These are phyloP conservation scores for Cerrena zonata DNA, from an alignment of 1,284 basidiomycete species.

Conservation along the genomic window DNA sequence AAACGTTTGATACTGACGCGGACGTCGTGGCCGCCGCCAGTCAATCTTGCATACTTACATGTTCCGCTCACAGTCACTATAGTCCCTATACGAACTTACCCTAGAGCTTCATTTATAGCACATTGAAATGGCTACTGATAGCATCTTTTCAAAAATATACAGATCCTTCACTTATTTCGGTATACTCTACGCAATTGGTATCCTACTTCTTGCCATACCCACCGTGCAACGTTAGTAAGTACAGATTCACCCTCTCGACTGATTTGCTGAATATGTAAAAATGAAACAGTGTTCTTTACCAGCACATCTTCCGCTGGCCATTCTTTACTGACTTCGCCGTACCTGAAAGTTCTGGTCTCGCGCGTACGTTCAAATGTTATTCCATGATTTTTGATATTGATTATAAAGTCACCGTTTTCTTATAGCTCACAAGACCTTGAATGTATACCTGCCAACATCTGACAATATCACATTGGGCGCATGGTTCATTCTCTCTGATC, in stretches of 20 bases:
- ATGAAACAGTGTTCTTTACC: constrained; percentile 46
- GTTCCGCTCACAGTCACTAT: no score
- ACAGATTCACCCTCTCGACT: constrained; percentile 1
- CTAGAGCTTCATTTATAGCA: no score
- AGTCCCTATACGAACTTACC: no score
- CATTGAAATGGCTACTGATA: neutral
- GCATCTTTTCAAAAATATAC: constrained; percentile 29
- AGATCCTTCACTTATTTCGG: constrained; percentile 39
- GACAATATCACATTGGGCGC: constrained; percentile 81
- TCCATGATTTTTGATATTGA: no score
- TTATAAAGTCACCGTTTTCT: neutral
- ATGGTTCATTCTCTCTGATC: constrained; percentile 83
- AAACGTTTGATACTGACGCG: no score
- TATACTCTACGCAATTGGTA: constrained; percentile 45
- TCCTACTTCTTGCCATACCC: constrained; percentile 56
- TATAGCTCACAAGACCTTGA: constrained; percentile 73
- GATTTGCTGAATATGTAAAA: neutral
- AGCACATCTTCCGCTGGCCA: constrained; percentile 66
- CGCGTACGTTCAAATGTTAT: constrained; percentile 61
- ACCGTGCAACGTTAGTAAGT: constrained; percentile 70
- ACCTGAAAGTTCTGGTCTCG: constrained; percentile 76
- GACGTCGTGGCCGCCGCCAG: no score
- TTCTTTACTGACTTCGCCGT: constrained; percentile 55
- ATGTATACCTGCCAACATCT: constrained; percentile 63
- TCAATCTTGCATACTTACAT: no score